Evolutionary conservation across 164 flowering plant genomes (phyloP), one percentile per base, ranked within the genome.

Genomic region (Amborella trichopoda): DNA sequence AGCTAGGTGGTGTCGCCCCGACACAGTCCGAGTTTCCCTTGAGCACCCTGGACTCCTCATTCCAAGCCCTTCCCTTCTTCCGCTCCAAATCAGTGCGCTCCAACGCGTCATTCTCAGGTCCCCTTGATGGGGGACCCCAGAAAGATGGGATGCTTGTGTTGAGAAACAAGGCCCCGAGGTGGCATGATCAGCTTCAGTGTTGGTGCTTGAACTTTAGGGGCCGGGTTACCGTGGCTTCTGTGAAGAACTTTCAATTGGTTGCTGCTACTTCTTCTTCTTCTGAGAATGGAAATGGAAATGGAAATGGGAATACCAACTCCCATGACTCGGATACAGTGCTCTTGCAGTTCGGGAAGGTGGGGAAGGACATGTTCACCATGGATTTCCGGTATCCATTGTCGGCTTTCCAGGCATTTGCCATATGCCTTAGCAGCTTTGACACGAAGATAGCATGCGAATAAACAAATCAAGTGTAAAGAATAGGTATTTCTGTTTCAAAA

Each of bases 181-280:
- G 91, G 91, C 91, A 82, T 37, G 91, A 77, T 58, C 86, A 82
- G 59, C 78, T 82, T 10, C 91, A 79, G 49, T 82, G 91, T 58
- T 82, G 91, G 91, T 82, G 91, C 52, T 53, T 82, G 55, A 82
- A 82, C 46, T 82, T 82, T 44, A 76, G 80, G 23, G 91, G 86
- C 18, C 68, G 91, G 27, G 91, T 82, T 3, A 82, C 91, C 3
- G 76, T 82, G 43, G 91, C 91, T 48, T 82, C 91, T 2, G 91
- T 82, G 55, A 82, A 82, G 61, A 82, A 82, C 54, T 82, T 82
- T 54, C 91, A 82, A 59, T 45, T 82, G 47, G 80, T 82, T 23
- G 83, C 91, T 49, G 41, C 41, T 16, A 18, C 41, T 38, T n/a
- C n/a, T n/a, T 57, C 84, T 41, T 44, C 56, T 3, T 59, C 72